A percentile compares a stretch with the other conserved stretches of the same genome.
phyloP scores from a whole-genome alignment of 257 asterid genomes.

The Fraxinus pennsylvanica region DNA sequence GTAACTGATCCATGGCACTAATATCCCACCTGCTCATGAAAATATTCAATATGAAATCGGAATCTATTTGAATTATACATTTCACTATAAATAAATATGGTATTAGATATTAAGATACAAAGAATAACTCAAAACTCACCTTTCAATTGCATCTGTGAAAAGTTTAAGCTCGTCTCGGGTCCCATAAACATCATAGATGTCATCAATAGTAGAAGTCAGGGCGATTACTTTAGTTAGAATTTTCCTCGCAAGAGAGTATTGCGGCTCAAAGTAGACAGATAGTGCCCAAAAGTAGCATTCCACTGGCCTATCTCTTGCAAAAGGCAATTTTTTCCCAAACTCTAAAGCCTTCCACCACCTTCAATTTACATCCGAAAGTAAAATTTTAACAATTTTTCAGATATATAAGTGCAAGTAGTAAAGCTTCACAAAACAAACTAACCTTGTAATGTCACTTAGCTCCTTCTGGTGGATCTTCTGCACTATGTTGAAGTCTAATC shows the following conservation, averaged over 20 bases:
- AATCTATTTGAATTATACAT: background rate
- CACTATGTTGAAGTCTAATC: conserved; percentile 31
- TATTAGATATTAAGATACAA: too few relatives aligned
- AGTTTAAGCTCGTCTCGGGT: too few relatives aligned
- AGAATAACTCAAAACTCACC: background rate
- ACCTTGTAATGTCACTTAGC: conserved; percentile 21
- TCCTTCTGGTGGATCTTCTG: conserved; percentile 33
- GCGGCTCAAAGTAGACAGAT: conserved; percentile 20
- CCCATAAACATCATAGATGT: too few relatives aligned
- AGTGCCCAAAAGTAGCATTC: conserved; percentile 29
- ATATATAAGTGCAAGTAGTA: too few relatives aligned
- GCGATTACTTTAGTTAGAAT: conserved; percentile 1
- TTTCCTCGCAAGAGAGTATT: conserved; percentile 4
- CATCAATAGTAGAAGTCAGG: too few relatives aligned
- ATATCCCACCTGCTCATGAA: conserved; percentile 26
- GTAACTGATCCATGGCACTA: conserved; percentile 21
- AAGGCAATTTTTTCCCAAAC: too few relatives aligned
- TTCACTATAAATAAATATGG: too few relatives aligned
- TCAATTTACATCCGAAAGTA: background rate
- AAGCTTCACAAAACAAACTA: background rate
- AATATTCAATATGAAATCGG: background rate
- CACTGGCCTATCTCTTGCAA: too few relatives aligned
- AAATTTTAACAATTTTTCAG: too few relatives aligned
- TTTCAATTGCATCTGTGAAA: conserved; percentile 1
- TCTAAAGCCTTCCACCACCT: too few relatives aligned